Conservation (phyloP, 2,329 filamentous ascomycete genomes). For the Microsporum canis region DNA sequence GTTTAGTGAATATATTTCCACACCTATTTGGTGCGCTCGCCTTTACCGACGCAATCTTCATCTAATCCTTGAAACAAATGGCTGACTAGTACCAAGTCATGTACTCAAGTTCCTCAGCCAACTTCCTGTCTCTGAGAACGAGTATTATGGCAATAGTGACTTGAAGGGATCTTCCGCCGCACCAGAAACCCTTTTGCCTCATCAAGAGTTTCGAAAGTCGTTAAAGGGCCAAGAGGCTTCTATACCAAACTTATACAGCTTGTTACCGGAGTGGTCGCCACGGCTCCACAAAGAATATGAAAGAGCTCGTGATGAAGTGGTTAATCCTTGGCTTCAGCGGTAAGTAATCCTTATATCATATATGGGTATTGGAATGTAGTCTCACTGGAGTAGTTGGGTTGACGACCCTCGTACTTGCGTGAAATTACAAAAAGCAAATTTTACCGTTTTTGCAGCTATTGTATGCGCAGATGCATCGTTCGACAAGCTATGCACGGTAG, state of each 20-base stretch:
- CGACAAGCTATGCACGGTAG: background rate
- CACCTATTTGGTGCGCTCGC: background rate
- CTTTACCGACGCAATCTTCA: too few species aligned
- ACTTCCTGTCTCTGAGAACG: background rate
- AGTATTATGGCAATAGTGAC: background rate
- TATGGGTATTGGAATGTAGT: background rate
- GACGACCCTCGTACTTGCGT: background rate
- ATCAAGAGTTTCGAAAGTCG: background rate
- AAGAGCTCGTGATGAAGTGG: background rate
- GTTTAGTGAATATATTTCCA: background rate
- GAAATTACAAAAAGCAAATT: background rate
- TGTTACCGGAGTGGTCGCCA: background rate
- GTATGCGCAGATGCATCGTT: background rate
- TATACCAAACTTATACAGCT: background rate
- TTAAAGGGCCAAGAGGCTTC: background rate
- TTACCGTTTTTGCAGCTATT: background rate
- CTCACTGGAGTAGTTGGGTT: background rate
- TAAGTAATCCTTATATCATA: background rate
- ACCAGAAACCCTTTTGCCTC: background rate
- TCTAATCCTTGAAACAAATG: background rate
- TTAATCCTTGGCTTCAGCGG: background rate
- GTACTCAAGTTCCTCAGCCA: background rate
- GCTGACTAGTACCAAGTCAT: background rate
- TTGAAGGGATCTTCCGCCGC: background rate
- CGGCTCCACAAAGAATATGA: background rate